Conservation (phyloP, 1,284 basidiomycete species). For the Ganoderma meredithae region DNA sequence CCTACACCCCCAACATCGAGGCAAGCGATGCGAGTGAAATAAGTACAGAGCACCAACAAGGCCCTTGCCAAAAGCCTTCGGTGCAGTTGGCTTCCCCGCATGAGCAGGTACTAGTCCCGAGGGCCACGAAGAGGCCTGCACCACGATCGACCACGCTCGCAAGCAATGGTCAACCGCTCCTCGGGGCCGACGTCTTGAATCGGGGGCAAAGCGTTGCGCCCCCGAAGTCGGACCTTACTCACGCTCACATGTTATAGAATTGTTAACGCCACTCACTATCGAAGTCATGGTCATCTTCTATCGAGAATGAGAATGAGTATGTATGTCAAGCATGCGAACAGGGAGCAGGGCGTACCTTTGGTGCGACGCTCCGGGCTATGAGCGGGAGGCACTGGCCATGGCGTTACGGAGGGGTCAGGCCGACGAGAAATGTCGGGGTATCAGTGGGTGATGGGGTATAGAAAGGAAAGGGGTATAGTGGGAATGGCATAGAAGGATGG, state of each 20-base stretch:
- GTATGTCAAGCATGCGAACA: background rate
- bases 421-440: background rate
- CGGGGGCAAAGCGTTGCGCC: background rate
- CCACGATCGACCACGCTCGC: conserved; percentile 8
- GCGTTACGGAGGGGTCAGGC: background rate
- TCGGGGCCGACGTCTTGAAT: conserved; percentile 15
- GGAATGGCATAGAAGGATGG: background rate
- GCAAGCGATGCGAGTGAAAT: background rate
- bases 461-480: background rate
- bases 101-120: conserved; percentile 20
- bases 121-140: conserved; percentile 22
- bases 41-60: background rate
- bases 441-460: background rate
- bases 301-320: background rate
- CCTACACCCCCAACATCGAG: background rate
- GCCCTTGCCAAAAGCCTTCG: background rate
- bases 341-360: background rate
- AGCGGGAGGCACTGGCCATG: background rate
- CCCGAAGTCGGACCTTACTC: conserved; percentile 1
- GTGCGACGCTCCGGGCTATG: background rate
- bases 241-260: too few species aligned
- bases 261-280: too few species aligned
- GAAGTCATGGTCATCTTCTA: too few species aligned
- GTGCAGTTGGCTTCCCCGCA: conserved; percentile 20
- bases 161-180: conserved; percentile 8